phyloP scores from a whole-genome alignment of 1,284 basidiomycete genomes.

The Pholiota adiposa region DNA sequence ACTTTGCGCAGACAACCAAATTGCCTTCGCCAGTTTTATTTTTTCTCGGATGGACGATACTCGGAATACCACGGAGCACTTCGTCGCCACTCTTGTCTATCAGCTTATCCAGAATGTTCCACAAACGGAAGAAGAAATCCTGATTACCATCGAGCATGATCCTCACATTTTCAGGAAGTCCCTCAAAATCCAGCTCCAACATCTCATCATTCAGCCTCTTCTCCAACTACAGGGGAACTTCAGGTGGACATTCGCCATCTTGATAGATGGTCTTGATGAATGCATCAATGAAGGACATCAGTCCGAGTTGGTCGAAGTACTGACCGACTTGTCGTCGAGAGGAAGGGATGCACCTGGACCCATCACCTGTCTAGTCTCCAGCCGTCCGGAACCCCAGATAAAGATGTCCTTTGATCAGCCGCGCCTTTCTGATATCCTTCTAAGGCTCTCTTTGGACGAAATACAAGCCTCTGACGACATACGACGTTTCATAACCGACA shows the following conservation, averaged over 20 bases:
- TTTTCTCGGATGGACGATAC: slow-evolving; percentile 19
- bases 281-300: not conserved
- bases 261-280: slow-evolving; percentile 24
- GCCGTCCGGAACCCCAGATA: not conserved
- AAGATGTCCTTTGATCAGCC: not conserved
- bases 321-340: not conserved
- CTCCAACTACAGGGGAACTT: not conserved
- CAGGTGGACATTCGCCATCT: not conserved
- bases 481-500: not conserved
- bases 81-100: slow-evolving; percentile 29
- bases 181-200: slow-evolving; percentile 13
- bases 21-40: slow-evolving; percentile 20
- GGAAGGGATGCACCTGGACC: not conserved
- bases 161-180: slow-evolving; percentile 19
- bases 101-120: slow-evolving; percentile 26
- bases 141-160: slow-evolving; percentile 13
- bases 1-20: not conserved
- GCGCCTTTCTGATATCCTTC: not conserved
- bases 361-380: not conserved
- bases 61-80: slow-evolving; percentile 12
- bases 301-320: not conserved
- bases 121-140: slow-evolving; percentile 6
- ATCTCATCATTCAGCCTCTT: slow-evolving; percentile 21
- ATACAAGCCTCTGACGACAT: slow-evolving; percentile 8
- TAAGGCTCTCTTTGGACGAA: not conserved